Evolutionary conservation across 1,284 basidiomycete genomes (phyloP).

Genomic region (Gymnopus androsaceus): DNA sequence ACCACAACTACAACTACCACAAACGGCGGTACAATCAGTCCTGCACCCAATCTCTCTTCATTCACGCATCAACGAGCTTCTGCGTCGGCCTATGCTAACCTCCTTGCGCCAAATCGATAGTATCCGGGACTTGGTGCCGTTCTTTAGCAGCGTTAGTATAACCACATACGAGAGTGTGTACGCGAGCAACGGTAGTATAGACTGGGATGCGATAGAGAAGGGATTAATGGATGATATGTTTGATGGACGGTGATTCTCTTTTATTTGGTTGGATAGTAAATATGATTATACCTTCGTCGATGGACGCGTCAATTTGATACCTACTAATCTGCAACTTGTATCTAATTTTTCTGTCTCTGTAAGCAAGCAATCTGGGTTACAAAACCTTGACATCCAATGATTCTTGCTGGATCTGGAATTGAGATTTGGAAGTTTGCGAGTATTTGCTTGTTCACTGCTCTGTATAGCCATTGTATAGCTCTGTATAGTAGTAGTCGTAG

Average conservation of each 20-base stretch:
- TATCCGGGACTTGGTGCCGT: slow-evolving; percentile 79
- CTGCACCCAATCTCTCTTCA: slow-evolving; percentile 24
- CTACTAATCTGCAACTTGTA: background rate
- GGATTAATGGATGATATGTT: slow-evolving; percentile 87
- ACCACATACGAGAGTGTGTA: slow-evolving; percentile 90
- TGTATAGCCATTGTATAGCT: no score
- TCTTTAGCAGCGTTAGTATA: slow-evolving; percentile 88
- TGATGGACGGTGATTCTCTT: slow-evolving; percentile 53
- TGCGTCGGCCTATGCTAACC: slow-evolving; percentile 76
- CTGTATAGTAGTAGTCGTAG: no score
- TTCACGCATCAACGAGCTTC: slow-evolving; percentile 32
- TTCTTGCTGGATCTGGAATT: no score
- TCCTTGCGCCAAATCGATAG: slow-evolving; percentile 73
- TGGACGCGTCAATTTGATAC: slow-evolving; percentile 7
- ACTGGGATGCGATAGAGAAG: slow-evolving; percentile 86
- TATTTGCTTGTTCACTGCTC: no score
- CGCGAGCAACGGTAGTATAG: slow-evolving; percentile 73
- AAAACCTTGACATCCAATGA: no score
- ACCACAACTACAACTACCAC: background rate
- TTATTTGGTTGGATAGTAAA: slow-evolving; percentile 3
- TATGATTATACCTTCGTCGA: slow-evolving; percentile 1
- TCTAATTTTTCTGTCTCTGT: no score
- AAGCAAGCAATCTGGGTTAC: no score
- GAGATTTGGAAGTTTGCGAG: no score
- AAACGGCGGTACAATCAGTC: slow-evolving; percentile 19